Conservation (phyloP, 2,329 filamentous ascomycete genomes). For the Intubia oerlemansii region DNA sequence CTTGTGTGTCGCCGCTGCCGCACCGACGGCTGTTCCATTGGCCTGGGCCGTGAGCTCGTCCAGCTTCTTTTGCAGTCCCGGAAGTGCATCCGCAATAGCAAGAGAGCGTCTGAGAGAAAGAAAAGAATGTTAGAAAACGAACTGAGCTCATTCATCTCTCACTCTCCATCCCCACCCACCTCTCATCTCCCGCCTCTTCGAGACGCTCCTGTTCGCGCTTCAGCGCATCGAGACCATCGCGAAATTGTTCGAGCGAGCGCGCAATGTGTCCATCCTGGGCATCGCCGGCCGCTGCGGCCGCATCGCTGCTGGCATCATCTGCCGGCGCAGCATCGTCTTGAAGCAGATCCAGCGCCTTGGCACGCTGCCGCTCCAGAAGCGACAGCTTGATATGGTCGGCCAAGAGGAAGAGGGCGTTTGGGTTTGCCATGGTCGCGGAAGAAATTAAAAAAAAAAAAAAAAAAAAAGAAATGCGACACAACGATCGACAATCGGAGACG, state of each 20-base stretch:
- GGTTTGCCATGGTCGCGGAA: conserved; percentile 24
- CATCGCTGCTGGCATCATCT: too few species aligned
- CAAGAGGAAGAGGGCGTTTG: conserved; percentile 70
- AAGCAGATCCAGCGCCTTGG: conserved; percentile 51
- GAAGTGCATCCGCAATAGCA: conserved; percentile 39
- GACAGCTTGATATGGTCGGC: conserved; percentile 96
- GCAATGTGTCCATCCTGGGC: conserved; percentile 78
- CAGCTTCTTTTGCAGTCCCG: conserved; percentile 51
- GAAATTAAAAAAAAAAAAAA: background rate
- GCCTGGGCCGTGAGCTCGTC: conserved; percentile 64
- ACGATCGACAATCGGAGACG: too few species aligned
- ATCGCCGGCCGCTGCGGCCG: conserved; percentile 16
- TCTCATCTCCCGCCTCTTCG: conserved; percentile 39
- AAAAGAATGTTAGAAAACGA: too few species aligned
- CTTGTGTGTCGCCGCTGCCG: conserved; percentile 27
- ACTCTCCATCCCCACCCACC: conserved; percentile 22
- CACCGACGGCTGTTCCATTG: conserved; percentile 31
- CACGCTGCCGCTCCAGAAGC: conserved; percentile 74
- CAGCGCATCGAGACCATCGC: conserved; percentile 54
- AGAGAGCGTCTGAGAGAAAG: conserved; percentile 22
- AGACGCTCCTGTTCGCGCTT: conserved; percentile 42
- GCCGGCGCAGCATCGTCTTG: conserved; percentile 33
- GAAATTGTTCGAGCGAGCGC: conserved; percentile 68
- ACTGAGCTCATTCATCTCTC: too few species aligned
- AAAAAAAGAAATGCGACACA: background rate